Conservation (phyloP, 2,329 filamentous ascomycete species). For the Rachicladosporium sp. region DNA sequence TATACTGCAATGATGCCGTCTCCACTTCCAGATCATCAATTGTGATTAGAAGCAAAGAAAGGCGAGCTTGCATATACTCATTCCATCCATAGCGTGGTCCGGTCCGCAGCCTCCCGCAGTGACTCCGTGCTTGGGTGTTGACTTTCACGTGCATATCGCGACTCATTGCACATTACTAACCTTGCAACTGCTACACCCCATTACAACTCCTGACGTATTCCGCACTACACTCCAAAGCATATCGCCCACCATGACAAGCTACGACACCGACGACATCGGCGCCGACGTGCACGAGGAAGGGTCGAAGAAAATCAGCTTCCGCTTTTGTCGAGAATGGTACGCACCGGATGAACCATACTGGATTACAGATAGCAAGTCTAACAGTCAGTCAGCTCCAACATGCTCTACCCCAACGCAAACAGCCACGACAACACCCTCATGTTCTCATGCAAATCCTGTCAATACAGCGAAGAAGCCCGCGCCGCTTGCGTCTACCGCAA, state of each 20-base stretch:
- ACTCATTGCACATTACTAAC: too few species aligned
- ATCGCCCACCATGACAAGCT: constrained; percentile 2
- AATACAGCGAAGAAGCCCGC: constrained; percentile 74
- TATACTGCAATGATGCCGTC: too few species aligned
- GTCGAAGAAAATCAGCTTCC: constrained; percentile 75
- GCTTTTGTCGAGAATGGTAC: constrained; percentile 94
- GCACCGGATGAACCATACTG: constrained; percentile 8
- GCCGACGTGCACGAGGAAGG: constrained; percentile 25
- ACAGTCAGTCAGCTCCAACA: constrained; percentile 58
- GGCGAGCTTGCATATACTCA: too few species aligned
- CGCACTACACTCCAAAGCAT: not conserved
- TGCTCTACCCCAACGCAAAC: constrained; percentile 96
- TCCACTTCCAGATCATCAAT: too few species aligned
- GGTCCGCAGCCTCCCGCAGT: too few species aligned
- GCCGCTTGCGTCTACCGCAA: constrained; percentile 94
- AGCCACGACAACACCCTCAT: constrained; percentile 69
- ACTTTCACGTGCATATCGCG: too few species aligned
- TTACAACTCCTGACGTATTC: not conserved
- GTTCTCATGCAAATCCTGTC: constrained; percentile 92
- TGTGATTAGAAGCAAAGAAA: too few species aligned
- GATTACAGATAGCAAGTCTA: not conserved
- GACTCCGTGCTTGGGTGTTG: too few species aligned
- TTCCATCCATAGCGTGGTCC: too few species aligned
- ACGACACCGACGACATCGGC: constrained; percentile 4
- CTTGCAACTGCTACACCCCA: not conserved